Evolutionary conservation across 2,329 filamentous ascomycete genomes (phyloP), one percentile per base, ranked within the genome.

Genomic region (Davidsoniella eucalypti): DNA sequence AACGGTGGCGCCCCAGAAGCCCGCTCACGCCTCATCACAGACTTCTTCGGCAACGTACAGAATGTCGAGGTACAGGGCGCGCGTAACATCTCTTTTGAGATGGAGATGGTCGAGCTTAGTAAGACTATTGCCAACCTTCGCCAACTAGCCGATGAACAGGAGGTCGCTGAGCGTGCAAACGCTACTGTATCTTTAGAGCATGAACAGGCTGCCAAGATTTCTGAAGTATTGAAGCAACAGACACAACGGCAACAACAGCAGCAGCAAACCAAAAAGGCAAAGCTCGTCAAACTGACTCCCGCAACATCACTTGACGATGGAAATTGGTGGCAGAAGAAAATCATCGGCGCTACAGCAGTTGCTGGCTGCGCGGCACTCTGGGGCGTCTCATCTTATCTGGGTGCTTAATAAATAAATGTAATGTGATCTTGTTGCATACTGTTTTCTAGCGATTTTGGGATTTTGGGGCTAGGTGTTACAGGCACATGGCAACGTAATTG

Each of bases 21-120:
- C 0, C 75, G 88, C 49, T 78, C 82, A 57, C 79, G 88, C 40
- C 73, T 92, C 26, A 79, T 98, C 39, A 93, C 94, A 59, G 92
- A 98, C 63, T 98, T 98, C 67, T 96, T 98, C 56, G 92, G 92
- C 21, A 98, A 96, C 62, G 87, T 96, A 12, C 92, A 98, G 63
- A 94, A 90, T 57, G 88, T 98, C 3, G 92, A 96, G 65, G 78
- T 96, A 3, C 85, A 92, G 56, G 72, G 72, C 23, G 68, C 70
- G 42, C 71, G 74, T 52, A 75, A 73, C 53, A 66, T 69, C 49
- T 74, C 67, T 37, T 72, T 78, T 43, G 78, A 80, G 46, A 81
- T 88, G 57, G 87, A 95, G 58, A 65, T 95, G 54, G 67, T 84
- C 33, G 76, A 80, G n/a, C 72, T 95, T 44, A 84, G 84, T 60